Conservation (phyloP, 345 rosid genomes). For the Dovyalis caffra region DNA sequence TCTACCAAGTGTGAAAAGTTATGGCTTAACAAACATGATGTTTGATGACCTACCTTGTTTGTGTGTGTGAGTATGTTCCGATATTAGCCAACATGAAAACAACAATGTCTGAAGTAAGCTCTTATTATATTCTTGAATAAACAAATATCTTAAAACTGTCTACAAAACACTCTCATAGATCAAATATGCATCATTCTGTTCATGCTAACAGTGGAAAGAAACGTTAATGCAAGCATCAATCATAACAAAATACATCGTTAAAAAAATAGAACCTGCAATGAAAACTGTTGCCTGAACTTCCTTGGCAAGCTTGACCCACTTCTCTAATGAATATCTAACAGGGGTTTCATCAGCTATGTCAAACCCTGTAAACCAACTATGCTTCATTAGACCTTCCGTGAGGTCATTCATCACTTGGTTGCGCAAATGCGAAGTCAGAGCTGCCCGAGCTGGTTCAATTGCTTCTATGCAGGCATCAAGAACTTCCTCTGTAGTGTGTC, state of each 20-base stretch:
- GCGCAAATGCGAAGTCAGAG: slow-evolving; percentile 72
- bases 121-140: not conserved
- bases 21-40: not conserved
- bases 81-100: not conserved
- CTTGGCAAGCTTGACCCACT: slow-evolving; percentile 76
- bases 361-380: slow-evolving; percentile 77
- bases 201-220: not conserved
- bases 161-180: not conserved
- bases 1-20: not conserved
- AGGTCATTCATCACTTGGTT: slow-evolving; percentile 75
- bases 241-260: not conserved
- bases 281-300: slow-evolving; percentile 74
- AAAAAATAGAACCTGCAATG: slow-evolving; percentile 73
- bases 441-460: slow-evolving; percentile 75
- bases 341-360: slow-evolving; percentile 76
- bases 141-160: not conserved
- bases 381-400: slow-evolving; percentile 58
- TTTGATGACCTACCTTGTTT: not conserved
- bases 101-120: not conserved
- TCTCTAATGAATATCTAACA: slow-evolving; percentile 48
- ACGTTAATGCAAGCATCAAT: not conserved
- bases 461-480: slow-evolving; percentile 87
- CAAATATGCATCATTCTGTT: not conserved
- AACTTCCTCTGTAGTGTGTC: slow-evolving; percentile 97
- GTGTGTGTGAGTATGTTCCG: too few relatives aligned